Percentiles rank a stretch among this genome's conserved stretches.
These are phyloP conservation scores for Entomortierella parvispora DNA, from an alignment of 192 early-diverging fungal species.

Conservation along the genomic window DNA sequence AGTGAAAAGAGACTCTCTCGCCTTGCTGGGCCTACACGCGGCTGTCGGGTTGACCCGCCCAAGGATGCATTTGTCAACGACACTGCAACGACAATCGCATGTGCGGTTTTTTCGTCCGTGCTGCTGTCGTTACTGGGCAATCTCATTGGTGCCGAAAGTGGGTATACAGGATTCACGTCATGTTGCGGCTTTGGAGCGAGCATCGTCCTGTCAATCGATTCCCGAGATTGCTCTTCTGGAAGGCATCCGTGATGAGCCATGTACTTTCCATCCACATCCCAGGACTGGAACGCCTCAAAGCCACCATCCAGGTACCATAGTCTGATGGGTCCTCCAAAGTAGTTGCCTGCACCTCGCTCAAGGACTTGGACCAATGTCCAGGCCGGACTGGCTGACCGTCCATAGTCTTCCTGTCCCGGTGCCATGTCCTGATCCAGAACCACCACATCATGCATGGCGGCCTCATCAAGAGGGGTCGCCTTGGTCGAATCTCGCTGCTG, in stretches of 20 bases:
- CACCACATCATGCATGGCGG: conserved; percentile 41
- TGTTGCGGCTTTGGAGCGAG: conserved; percentile 6
- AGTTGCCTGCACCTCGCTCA: conserved; percentile 47
- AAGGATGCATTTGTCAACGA: conserved; percentile 42
- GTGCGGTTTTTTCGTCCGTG: conserved; percentile 36
- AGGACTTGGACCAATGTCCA: conserved; percentile 64
- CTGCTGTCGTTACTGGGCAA: conserved; percentile 21
- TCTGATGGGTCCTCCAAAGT: conserved; percentile 15
- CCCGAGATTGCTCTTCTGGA: conserved; percentile 4
- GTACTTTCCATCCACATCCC: conserved; percentile 45
- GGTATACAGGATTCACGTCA: conserved; percentile 9
- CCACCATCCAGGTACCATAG: conserved; percentile 61
- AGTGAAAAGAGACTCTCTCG: conserved; percentile 53
- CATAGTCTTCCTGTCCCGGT: conserved; percentile 44
- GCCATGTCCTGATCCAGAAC: conserved; percentile 63
- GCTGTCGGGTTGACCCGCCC: conserved; percentile 9
- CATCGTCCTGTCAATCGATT: conserved; percentile 14
- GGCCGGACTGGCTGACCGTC: conserved; percentile 54
- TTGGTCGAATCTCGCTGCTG: conserved; percentile 22
- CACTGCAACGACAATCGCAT: conserved; percentile 41
- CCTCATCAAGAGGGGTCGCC: too few species aligned
- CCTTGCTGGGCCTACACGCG: conserved; percentile 13
- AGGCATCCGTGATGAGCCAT: conserved; percentile 22
- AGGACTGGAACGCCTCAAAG: conserved; percentile 57
- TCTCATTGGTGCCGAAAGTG: conserved; percentile 14